Evolutionary conservation across 2,329 filamentous ascomycete species (phyloP).

Genomic region (Penicillium occitanis): DNA sequence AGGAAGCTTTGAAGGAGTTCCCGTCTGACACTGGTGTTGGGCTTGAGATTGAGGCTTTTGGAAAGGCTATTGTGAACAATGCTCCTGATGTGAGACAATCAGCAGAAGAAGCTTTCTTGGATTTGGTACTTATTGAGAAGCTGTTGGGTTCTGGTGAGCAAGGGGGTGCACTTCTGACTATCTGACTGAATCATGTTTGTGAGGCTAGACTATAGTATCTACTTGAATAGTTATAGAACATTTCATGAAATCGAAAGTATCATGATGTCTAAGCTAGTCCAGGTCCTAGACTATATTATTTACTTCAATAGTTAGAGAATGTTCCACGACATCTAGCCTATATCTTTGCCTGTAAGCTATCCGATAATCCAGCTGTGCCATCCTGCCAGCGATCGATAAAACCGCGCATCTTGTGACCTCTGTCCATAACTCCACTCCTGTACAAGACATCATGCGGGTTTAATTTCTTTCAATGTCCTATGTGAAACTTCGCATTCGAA

Average conservation of each 20-base stretch:
- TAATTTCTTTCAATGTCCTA: neutral
- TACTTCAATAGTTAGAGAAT: neutral
- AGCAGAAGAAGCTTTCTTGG: conserved; percentile 23
- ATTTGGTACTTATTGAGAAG: conserved; percentile 23
- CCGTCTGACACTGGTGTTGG: neutral
- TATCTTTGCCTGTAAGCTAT: too few species aligned
- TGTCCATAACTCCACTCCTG: neutral
- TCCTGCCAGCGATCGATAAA: neutral
- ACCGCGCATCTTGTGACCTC: neutral
- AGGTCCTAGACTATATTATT: neutral
- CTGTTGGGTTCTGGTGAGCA: conserved; percentile 6
- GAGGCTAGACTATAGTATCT: neutral
- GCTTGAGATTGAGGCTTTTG: conserved; percentile 9
- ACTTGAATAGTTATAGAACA: neutral
- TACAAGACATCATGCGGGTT: neutral
- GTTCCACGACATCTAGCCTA: neutral
- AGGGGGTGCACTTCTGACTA: neutral
- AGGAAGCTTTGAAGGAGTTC: conserved; percentile 4
- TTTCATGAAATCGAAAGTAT: neutral
- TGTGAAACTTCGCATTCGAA: neutral
- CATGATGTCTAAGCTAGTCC: neutral
- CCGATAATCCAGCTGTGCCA: neutral
- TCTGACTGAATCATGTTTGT: neutral
- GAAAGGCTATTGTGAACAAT: conserved; percentile 14
- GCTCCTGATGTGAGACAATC: conserved; percentile 22